Base-by-base conservation (phyloP, 2,329 filamentous ascomycete genomes). In the Nemania diffusa region DNA sequence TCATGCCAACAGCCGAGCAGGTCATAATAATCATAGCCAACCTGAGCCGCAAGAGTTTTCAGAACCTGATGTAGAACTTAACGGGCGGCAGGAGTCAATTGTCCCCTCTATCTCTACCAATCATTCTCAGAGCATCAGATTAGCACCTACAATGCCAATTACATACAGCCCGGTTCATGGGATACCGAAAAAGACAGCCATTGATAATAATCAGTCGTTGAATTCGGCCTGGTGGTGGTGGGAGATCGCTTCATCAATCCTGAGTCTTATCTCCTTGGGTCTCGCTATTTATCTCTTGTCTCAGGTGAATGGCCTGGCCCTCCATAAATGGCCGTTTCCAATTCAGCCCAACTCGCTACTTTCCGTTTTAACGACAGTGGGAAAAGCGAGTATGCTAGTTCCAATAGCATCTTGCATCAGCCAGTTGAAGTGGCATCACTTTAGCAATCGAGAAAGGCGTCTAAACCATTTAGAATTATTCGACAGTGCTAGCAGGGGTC, bases 321-420 rank as follows among this genome's bases (percentile, higher is more conserved):
- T 74, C 8, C 52, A 67, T 9, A 34, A 27, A 1, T 77, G 74
- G 74, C 22, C 26, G 8, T 50, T 72, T 5, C 57, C 59, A 0
- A 65, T 73, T 13, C 26, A 66, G 73, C 81, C 64, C 76, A 83
- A 75, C 50, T 73, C 73, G 1, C 61, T 74, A 1, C 40, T 75
- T 5, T 64, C 73, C 20, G 56, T 70, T 26, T 34, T 74, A n/a
- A 71, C 69, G 2, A 73, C 71, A 2, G 52, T 74, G 15, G 57
- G 51, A 0, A 74, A 73, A 44, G 37, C 72, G 1, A 51, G 69
- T 0, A 71, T 74, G 67, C 61, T 74, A 66, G 64, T 74, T 1
- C 57, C 69, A 0, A 60, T 71, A 2, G 68, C 71, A 1, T 64
- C 70, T 6, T 74, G 72, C 34, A 65, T 74, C 22, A 68, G 71